phyloP scores from a whole-genome alignment of 2,329 filamentous ascomycete species.

The Rhynchosporium graminicola region DNA sequence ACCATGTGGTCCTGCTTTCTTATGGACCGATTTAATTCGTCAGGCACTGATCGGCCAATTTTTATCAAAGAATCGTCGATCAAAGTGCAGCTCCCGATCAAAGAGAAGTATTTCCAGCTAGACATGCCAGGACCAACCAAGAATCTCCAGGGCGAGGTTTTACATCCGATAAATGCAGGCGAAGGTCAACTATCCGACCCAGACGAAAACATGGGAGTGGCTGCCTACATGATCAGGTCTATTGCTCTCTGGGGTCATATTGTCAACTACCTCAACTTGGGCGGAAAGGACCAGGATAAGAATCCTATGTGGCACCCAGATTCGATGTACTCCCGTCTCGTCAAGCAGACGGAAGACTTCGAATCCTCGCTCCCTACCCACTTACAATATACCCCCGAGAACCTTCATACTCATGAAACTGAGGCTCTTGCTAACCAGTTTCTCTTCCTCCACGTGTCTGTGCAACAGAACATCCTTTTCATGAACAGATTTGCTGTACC shows the following conservation, averaged over 20 bases:
- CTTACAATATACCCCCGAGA: slow-evolving; percentile 77
- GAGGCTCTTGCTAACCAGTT: slow-evolving; percentile 90
- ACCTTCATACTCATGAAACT: slow-evolving; percentile 79
- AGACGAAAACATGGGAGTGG: slow-evolving; percentile 88
- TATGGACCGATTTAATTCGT: slow-evolving; percentile 98
- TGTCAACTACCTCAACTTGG: slow-evolving; percentile 86
- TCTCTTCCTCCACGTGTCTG: slow-evolving; percentile 84
- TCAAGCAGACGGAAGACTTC: slow-evolving; percentile 71
- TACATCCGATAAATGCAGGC: slow-evolving; percentile 61
- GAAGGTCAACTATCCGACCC: slow-evolving; percentile 66
- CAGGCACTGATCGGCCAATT: slow-evolving; percentile 86
- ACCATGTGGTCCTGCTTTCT: slow-evolving; percentile 99
- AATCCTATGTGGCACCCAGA: slow-evolving; percentile 78
- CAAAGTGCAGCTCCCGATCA: slow-evolving; percentile 86
- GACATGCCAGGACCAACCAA: slow-evolving; percentile 90
- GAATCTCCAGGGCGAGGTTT: slow-evolving; percentile 70
- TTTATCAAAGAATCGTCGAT: slow-evolving; percentile 90
- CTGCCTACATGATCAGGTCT: slow-evolving; percentile 82
- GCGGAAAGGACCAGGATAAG: slow-evolving; percentile 76
- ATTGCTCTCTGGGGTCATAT: slow-evolving; percentile 90
- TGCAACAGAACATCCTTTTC: slow-evolving; percentile 88
- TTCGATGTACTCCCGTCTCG: slow-evolving; percentile 74
- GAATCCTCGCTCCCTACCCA: slow-evolving; percentile 66
- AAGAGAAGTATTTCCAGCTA: slow-evolving; percentile 85
- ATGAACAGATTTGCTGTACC: slow-evolving; percentile 82